Percentiles rank a stretch among this genome's conserved stretches.
Conservation (phyloP, 139 green algal genomes). For the Tetraselmis chui region DNA sequence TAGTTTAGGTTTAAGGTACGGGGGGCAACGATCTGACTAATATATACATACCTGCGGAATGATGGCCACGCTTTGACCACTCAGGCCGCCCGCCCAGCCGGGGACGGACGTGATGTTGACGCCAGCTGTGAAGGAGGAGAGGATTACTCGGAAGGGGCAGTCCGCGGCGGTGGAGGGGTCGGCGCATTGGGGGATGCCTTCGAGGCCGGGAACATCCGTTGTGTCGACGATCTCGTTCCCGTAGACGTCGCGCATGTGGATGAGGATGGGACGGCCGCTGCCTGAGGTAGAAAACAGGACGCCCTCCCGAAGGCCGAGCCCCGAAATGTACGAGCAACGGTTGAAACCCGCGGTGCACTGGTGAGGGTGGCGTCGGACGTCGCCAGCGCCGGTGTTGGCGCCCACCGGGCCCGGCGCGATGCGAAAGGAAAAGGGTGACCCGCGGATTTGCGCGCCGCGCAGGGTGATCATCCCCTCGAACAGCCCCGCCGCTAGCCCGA, state of each 20-base stretch:
- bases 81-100: background rate
- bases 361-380: background rate
- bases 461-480: background rate
- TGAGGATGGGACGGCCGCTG: background rate
- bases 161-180: background rate
- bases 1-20: too few species aligned
- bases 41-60: background rate
- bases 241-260: slow-evolving; percentile 14
- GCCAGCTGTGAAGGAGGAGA: background rate
- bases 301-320: background rate
- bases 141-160: background rate
- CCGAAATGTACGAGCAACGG: background rate
- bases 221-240: slow-evolving; percentile 14
- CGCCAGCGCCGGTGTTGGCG: background rate
- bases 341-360: background rate
- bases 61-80: background rate
- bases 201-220: background rate
- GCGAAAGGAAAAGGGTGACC: background rate
- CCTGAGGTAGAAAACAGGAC: background rate
- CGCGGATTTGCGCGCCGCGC: background rate
- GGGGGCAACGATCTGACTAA: too few species aligned
- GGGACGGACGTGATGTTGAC: background rate
- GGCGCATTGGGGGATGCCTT: background rate
- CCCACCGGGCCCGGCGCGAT: background rate
- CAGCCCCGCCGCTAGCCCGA: background rate